A percentile compares a stretch with the other conserved stretches of the same genome.
Conservation (phyloP, 805 yeast species). For the Candida boidinii region DNA sequence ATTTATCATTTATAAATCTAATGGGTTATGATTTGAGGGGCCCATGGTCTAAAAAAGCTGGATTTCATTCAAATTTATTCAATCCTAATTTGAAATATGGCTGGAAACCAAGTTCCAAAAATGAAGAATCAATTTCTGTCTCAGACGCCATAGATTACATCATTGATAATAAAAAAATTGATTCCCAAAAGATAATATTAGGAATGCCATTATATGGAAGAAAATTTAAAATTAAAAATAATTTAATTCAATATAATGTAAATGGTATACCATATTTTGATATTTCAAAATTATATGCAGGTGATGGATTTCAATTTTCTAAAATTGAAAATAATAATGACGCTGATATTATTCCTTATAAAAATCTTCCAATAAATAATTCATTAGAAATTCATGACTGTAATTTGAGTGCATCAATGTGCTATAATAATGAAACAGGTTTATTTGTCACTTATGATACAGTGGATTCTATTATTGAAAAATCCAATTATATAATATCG, state of each 20-base stretch:
- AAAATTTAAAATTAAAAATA: background rate
- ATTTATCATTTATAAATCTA: slow-evolving; percentile 66
- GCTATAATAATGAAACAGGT: slow-evolving; percentile 29
- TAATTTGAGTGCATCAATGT: slow-evolving; percentile 43
- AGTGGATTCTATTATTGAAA: slow-evolving; percentile 37
- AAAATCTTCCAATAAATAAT: slow-evolving; percentile 14
- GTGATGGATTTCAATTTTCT: too few relatives aligned
- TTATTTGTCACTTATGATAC: slow-evolving; percentile 63
- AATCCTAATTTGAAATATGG: slow-evolving; percentile 1
- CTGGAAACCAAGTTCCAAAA: slow-evolving; percentile 2
- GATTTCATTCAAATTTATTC: slow-evolving; percentile 66
- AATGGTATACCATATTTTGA: too few relatives aligned
- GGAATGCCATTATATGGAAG: slow-evolving; percentile 5
- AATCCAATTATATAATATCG: slow-evolving; percentile 48
- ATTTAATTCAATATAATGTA: slow-evolving; percentile 4
- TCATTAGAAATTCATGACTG: slow-evolving; percentile 43
- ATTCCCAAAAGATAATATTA: too few relatives aligned
- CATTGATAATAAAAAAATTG: slow-evolving; percentile 76
- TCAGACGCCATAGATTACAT: slow-evolving; percentile 33
- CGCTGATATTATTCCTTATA: slow-evolving; percentile 17
- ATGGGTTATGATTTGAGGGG: slow-evolving; percentile 93
- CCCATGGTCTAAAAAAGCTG: slow-evolving; percentile 54
- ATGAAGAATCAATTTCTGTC: slow-evolving; percentile 28
- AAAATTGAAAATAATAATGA: slow-evolving; percentile 5
- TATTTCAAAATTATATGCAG: too few relatives aligned